Conservation (phyloP, 192 early-diverging fungal species). For the Pilobolus umbonatus region DNA sequence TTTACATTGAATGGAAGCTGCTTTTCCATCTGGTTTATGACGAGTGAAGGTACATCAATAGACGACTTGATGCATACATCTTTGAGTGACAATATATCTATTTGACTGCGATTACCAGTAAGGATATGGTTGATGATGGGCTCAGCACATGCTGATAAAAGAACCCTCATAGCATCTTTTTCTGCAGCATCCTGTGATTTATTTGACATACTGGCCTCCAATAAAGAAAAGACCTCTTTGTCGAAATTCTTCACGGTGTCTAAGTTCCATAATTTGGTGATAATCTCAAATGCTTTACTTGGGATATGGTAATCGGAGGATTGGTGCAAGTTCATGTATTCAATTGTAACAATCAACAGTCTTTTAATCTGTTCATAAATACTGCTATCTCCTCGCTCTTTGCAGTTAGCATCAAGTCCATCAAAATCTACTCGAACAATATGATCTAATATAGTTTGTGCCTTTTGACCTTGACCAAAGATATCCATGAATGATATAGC, state of each 20-base stretch:
- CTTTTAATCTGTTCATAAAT: neutral
- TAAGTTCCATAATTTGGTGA: constrained; percentile 12
- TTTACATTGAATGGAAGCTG: neutral
- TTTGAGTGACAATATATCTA: neutral
- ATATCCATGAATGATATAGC: constrained; percentile 13
- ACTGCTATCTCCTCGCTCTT: neutral
- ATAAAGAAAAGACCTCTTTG: constrained; percentile 13
- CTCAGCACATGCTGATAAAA: constrained; percentile 10
- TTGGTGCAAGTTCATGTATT: neutral
- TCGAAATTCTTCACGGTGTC: constrained; percentile 1
- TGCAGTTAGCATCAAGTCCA: neutral
- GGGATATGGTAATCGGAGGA: constrained; percentile 4
- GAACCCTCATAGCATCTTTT: neutral
- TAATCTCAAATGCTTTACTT: constrained; percentile 16
- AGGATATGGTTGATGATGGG: constrained; percentile 15
- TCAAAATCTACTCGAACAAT: constrained; percentile 14
- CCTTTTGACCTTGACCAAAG: constrained; percentile 13
- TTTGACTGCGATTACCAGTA: constrained; percentile 1
- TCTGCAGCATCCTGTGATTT: neutral
- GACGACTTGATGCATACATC: constrained; percentile 1
- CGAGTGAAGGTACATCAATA: neutral
- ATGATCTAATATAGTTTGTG: neutral
- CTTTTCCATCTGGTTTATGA: neutral
- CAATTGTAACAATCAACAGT: neutral
- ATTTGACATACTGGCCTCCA: constrained; percentile 15